Percentiles rank a stretch among this genome's conserved stretches.
Evolutionary conservation across 73 alveolate genomes (phyloP).

Genomic region (Paramecium biaurelia): DNA sequence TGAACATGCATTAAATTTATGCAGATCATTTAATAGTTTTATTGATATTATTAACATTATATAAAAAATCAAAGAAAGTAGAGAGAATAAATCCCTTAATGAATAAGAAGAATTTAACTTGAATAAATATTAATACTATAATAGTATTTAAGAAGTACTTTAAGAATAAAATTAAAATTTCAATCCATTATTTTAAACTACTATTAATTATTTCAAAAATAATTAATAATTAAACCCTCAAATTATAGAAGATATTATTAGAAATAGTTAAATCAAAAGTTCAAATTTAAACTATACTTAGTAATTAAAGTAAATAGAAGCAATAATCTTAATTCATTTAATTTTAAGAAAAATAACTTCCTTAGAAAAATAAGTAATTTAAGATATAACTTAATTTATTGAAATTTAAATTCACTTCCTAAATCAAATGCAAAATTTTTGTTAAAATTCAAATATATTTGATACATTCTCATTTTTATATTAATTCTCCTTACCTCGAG

Average conservation of each 20-base stretch:
- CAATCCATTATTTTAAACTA: background rate
- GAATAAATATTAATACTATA: background rate
- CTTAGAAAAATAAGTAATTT: background rate
- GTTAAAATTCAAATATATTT: background rate
- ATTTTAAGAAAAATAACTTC: background rate
- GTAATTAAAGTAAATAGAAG: background rate
- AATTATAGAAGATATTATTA: background rate
- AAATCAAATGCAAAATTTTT: background rate
- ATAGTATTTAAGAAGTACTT: background rate
- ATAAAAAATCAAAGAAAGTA: background rate
- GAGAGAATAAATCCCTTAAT: background rate
- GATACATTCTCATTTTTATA: background rate
- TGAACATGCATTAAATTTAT: constrained; percentile 19
- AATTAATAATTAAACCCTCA: background rate
- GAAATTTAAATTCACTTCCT: background rate
- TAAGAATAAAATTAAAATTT: background rate
- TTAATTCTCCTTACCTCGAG: background rate
- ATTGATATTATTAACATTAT: background rate
- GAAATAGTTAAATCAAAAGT: background rate
- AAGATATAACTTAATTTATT: background rate
- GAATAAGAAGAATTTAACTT: background rate
- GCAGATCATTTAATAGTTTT: constrained; percentile 21
- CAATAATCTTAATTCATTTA: background rate
- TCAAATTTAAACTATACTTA: background rate
- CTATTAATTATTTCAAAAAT: background rate